Conservation (phyloP, 2,329 filamentous ascomycete species). For the Pseudogymnoascus sp. region DNA sequence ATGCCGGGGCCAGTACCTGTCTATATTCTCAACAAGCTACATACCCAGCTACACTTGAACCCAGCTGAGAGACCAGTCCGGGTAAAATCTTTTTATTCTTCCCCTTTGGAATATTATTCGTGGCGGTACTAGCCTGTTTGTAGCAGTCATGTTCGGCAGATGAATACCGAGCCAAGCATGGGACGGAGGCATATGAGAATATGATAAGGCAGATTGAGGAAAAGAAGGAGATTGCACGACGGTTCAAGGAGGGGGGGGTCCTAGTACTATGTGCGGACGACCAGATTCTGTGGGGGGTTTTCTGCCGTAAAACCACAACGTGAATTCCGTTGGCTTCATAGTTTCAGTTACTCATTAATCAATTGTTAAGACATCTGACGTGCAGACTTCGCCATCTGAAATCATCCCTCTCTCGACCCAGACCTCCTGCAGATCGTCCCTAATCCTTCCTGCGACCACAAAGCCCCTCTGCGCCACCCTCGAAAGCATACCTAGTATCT, state of each 20-base stretch:
- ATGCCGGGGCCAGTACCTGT: neutral
- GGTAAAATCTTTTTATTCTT: neutral
- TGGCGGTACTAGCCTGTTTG: neutral
- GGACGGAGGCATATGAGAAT: neutral
- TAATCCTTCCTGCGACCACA: conserved; percentile 19
- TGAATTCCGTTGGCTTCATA: neutral
- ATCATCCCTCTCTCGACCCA: conserved; percentile 11
- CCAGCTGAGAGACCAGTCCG: neutral
- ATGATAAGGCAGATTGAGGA: neutral
- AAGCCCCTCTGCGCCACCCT: conserved; percentile 17
- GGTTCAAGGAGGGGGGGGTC: neutral
- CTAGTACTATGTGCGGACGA: neutral
- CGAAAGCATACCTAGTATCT: conserved; percentile 14
- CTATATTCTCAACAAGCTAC: neutral
- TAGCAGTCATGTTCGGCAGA: neutral
- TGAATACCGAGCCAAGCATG: neutral
- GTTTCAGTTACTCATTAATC: neutral
- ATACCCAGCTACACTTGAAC: neutral
- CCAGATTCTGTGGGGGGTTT: no score
- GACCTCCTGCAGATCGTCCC: conserved; percentile 13
- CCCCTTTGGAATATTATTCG: neutral
- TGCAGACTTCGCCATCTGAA: neutral
- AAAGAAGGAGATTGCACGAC: neutral
- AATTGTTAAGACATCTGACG: neutral
- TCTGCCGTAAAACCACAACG: no score